Evolutionary conservation across 176 grass and related monocot genomes (phyloP), one percentile per base, ranked within the genome.

Genomic region (Aegilops longissima): DNA sequence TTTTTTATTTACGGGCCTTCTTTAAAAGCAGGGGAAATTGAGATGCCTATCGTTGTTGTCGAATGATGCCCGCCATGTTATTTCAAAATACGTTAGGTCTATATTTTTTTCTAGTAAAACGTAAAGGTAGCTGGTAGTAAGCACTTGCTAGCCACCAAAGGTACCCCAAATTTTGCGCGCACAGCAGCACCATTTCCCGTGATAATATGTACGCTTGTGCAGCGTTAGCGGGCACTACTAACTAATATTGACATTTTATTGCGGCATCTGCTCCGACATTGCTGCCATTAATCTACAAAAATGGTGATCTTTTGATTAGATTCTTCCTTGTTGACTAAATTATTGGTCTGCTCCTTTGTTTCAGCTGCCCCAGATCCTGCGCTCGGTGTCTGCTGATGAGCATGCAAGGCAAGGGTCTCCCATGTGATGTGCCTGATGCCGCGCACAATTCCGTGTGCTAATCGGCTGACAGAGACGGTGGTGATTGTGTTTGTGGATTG

Each of bases 341-440:
- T 45, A 66, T 9, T 56, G 24, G 30, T 42, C 44, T 47, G 44
- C 12, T 12, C 44, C 73, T 30, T 39, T 75, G 68, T 84, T 87
- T 80, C 75, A 87, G 80, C 75, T 25, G 58, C 89, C 29, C 61
- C 89, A 75, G 74, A 76, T 90, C 76, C 21, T 30, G 67, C 68
- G 1, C 17, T 76, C 5, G 45, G 4, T 91, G 89, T 76, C 76
- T 84, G 76, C 68, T 27, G 65, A 61, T 59, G 68, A 68, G 42
- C 76, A 51, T 6, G 67, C 89, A 76, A 14, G 74, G 84, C 39
- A 64, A 47, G 44, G 10, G 72, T 68, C 68, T 64, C 54, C 80
- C 80, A 54, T 54, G 51, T 54, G 51, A 86, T 83, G 79, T 84
- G 89, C 82, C 76, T 4, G 45, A 73, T 52, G 58, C 29, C 2